Percentiles rank a stretch among this genome's conserved stretches.
These are phyloP conservation scores for Coccomyxa sp. DNA, from an alignment of 139 green algal species.

Conservation along the genomic window DNA sequence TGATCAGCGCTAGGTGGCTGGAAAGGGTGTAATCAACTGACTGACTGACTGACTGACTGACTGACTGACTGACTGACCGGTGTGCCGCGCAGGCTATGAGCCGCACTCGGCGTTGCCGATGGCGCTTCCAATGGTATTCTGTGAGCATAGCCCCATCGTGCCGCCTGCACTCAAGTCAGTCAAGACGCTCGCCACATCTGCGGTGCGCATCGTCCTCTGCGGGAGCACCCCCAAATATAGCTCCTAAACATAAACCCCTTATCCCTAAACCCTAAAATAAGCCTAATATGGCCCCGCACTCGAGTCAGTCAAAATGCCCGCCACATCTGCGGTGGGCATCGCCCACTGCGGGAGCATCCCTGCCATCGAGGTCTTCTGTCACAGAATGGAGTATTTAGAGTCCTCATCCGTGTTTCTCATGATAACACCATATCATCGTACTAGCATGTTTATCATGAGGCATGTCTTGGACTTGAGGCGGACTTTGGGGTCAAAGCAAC, in stretches of 20 bases:
- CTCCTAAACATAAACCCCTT: background rate
- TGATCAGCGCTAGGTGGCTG: background rate
- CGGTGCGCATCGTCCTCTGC: background rate
- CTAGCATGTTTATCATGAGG: no score
- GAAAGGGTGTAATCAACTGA: no score
- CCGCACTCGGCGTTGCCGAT: slow-evolving; percentile 43
- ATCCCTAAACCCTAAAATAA: no score
- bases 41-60: no score
- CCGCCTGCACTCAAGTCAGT: slow-evolving; percentile 1
- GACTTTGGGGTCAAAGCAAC: no score
- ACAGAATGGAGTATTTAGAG: no score
- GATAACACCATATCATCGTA: no score
- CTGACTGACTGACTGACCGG: background rate
- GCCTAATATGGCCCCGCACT: no score
- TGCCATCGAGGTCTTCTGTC: no score
- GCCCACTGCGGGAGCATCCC: background rate
- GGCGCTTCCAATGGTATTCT: slow-evolving; percentile 34
- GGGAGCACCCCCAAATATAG: background rate
- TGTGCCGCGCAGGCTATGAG: slow-evolving; percentile 20
- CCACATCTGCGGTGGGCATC: slow-evolving; percentile 14
- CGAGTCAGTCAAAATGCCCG: slow-evolving; percentile 16
- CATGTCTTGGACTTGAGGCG: no score
- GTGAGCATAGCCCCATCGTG: background rate
- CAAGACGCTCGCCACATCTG: slow-evolving; percentile 23
- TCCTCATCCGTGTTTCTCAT: no score